Conservation (phyloP, 208 protist genomes). For the Lotmaria passim region DNA sequence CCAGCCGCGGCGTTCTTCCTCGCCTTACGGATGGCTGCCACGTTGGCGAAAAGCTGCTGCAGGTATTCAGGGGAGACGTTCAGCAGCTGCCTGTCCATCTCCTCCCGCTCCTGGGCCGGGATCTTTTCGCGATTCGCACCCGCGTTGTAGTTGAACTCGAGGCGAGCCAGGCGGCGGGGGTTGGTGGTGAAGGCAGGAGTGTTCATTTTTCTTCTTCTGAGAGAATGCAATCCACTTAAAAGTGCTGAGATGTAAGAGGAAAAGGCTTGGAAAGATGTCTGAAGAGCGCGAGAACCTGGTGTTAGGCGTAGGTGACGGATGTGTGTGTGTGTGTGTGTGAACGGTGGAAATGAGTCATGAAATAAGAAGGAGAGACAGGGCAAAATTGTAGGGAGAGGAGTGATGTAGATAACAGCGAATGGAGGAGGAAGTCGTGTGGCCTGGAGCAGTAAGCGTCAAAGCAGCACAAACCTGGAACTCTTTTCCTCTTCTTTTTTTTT, state of each 20-base stretch:
- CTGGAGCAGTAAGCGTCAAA: no score
- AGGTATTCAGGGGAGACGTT: conserved; percentile 50
- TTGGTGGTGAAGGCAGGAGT: conserved; percentile 63
- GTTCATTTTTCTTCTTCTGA: conserved; percentile 42
- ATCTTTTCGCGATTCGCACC: conserved; percentile 64
- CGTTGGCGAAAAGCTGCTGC: conserved; percentile 68
- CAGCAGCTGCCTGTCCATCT: conserved; percentile 55
- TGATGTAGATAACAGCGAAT: no score
- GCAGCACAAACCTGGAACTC: no score
- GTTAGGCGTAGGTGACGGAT: no score
- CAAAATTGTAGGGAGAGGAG: no score
- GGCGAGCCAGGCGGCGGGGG: conserved; percentile 60
- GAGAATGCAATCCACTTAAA: no score
- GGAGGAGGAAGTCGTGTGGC: no score
- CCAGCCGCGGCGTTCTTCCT: neutral
- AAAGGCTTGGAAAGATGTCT: no score
- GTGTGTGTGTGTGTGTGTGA: conserved; percentile 10
- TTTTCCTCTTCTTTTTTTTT: neutral
- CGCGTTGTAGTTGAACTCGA: conserved; percentile 73
- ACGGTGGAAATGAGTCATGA: neutral
- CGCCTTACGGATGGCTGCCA: conserved; percentile 26
- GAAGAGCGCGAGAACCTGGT: no score
- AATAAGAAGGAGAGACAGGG: neutral
- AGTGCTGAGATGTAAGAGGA: conserved; percentile 3
- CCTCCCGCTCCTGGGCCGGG: conserved; percentile 48